Percentiles rank a stretch among this genome's conserved stretches.
Evolutionary conservation across 2,329 filamentous ascomycete genomes (phyloP).

Genomic region (Nothopassalora personata): DNA sequence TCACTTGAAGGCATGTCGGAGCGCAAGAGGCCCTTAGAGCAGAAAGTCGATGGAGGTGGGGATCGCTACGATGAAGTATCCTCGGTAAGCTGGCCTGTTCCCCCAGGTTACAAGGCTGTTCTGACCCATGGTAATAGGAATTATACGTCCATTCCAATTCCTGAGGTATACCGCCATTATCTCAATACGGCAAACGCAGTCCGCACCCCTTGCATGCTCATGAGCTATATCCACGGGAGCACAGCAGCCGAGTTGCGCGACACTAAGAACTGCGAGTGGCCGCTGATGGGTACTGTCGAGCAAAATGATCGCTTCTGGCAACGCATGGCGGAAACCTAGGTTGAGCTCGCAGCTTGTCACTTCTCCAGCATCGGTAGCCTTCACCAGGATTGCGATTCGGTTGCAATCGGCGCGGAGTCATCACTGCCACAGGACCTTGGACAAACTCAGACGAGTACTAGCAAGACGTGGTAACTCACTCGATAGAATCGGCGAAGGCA

Average conservation of each 20-base stretch:
- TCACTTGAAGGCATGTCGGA: background rate
- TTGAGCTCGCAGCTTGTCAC: background rate
- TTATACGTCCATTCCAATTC: background rate
- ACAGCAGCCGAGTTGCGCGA: background rate
- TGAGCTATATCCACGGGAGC: slow-evolving; percentile 5
- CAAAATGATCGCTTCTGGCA: slow-evolving; percentile 1
- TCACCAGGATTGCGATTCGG: background rate
- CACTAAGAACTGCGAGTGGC: background rate
- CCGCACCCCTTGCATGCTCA: background rate
- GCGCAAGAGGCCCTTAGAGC: slow-evolving; percentile 1
- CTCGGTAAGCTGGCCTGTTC: background rate
- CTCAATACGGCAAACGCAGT: background rate
- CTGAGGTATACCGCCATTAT: background rate
- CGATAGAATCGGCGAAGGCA: background rate
- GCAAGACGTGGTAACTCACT: background rate
- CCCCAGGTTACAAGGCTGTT: too few relatives aligned
- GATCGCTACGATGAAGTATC: slow-evolving; percentile 2
- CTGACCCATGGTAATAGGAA: background rate
- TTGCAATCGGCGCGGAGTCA: slow-evolving; percentile 3
- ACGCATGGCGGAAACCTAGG: slow-evolving; percentile 1
- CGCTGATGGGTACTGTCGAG: background rate
- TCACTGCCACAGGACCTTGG: slow-evolving; percentile 8
- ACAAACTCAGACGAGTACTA: background rate
- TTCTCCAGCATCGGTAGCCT: slow-evolving; percentile 5
- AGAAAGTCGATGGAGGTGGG: background rate